A percentile compares a stretch with the other conserved stretches of the same genome.
phyloP scores from a whole-genome alignment of 306 rosid genomes.

The Quercus berberidifolia region DNA sequence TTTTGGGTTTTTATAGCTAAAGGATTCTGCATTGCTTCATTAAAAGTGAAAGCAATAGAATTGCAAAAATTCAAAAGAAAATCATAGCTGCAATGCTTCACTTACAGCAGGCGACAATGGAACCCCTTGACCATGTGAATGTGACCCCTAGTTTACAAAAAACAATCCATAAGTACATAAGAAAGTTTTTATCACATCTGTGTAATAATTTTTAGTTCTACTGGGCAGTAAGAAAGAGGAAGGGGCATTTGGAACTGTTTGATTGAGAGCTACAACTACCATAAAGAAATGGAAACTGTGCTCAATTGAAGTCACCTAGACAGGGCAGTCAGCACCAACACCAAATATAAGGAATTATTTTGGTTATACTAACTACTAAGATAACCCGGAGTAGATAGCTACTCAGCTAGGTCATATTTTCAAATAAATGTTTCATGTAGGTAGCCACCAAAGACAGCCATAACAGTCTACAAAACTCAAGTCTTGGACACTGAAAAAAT shows the following conservation, averaged over 20 bases:
- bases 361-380: background rate
- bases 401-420: background rate
- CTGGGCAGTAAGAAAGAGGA: background rate
- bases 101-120: conserved; percentile 78
- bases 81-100: conserved; percentile 11
- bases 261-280: background rate
- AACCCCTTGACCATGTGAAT: conserved; percentile 64
- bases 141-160: conserved; percentile 51
- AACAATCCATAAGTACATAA: conserved; percentile 17
- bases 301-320: background rate
- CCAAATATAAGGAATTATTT: conserved; percentile 5
- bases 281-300: background rate
- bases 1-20: no score
- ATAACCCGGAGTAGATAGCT: background rate
- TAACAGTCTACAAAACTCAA: background rate
- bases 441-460: background rate
- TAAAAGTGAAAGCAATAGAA: background rate
- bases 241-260: conserved; percentile 1
- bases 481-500: conserved; percentile 4
- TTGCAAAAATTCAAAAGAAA: conserved; percentile 4
- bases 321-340: background rate
- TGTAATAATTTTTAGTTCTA: background rate
- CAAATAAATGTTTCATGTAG: background rate
- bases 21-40: background rate
- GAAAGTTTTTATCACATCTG: background rate